Base-by-base conservation (phyloP, 2,329 filamentous ascomycete species). In the Pseudomassariella vexata region DNA sequence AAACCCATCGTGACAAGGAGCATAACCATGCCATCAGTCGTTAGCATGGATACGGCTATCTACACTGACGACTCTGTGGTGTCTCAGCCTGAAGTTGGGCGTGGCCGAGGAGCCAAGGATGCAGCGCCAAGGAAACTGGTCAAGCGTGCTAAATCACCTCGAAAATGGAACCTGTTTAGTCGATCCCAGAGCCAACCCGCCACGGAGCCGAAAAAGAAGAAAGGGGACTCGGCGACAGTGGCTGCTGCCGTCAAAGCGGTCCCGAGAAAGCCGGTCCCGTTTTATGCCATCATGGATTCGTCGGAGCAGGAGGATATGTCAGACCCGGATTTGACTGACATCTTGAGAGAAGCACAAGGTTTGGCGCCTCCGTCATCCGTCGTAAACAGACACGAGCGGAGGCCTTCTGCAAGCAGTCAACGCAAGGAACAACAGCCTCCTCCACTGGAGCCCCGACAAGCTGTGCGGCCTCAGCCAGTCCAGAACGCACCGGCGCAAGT, bases 101-200 rank as follows among this genome's bases (percentile, higher is more conserved):
- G 48, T 7, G 56, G 57, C 4, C 48, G 51, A 6, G 36, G 50
- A 9, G 43, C 50, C 16, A 30, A 52, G 40, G 48, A 40, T 15
- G 42, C 48, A 14, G 50, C 47, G 19, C 58, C 70, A 0, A 78
- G 69, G 52, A 80, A 79, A 50, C 52, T 76, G 15, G 62, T 65
- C 15, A 79, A 77, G 50, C 63, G 65, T 32, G 50, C 66, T 2
- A 68, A 63, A 25, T 75, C 72, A 17, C 74, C 75, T 16, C 66
- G 70, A 6, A 78, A 71, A 43, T 82, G 77, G 77, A 80, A 79
- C 40, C 50, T 80, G 9, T 81, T 82, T 42, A 66, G 75, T 29
- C 65, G 74, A 28, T 70, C 70, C 0, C 69, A 74, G 19, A 65
- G 54, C 21, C 59, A 64, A 24, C 46, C 63, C 3, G 49, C 52